Conservation (phyloP, 1,139 yeast species). For the Fermentozyma sake region DNA sequence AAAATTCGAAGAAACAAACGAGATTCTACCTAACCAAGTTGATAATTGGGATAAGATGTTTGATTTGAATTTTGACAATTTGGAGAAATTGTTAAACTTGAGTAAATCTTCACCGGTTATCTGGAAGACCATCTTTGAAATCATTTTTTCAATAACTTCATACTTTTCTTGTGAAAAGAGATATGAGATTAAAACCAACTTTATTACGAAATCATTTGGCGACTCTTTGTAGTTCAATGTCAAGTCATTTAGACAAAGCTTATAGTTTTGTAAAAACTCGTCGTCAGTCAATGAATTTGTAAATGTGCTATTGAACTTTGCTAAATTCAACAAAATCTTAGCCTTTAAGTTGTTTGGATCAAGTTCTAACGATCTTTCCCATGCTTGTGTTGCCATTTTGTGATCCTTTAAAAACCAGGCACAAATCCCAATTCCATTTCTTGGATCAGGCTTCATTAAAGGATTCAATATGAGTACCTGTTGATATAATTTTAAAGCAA, state of each 20-base stretch:
- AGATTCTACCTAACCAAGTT: slow-evolving; percentile 83
- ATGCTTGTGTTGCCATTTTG: slow-evolving; percentile 70
- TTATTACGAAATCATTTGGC: slow-evolving; percentile 34
- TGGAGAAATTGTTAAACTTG: slow-evolving; percentile 15
- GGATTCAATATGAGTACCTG: slow-evolving; percentile 77
- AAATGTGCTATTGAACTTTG: slow-evolving; percentile 64
- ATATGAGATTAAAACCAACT: slow-evolving; percentile 46
- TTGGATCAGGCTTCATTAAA: slow-evolving; percentile 78
- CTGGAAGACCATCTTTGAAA: slow-evolving; percentile 44
- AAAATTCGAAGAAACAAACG: slow-evolving; percentile 55
- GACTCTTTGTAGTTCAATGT: slow-evolving; percentile 22
- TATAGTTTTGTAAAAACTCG: slow-evolving; percentile 50
- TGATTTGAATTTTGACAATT: slow-evolving; percentile 25
- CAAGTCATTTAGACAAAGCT: slow-evolving; percentile 37
- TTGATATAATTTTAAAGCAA: slow-evolving; percentile 79
- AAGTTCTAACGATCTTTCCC: slow-evolving; percentile 76
- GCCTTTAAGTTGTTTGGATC: slow-evolving; percentile 61
- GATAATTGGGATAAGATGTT: slow-evolving; percentile 67
- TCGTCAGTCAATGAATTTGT: slow-evolving; percentile 55
- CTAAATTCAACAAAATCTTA: slow-evolving; percentile 60
- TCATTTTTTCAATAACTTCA: slow-evolving; percentile 53
- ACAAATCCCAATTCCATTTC: slow-evolving; percentile 93
- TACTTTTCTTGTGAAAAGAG: slow-evolving; percentile 59
- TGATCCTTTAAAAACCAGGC: slow-evolving; percentile 85
- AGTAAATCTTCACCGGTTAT: slow-evolving; percentile 26